These are phyloP conservation scores for Jatropha multifida DNA, from an alignment of 441 rosid genomes.

Conservation along the genomic window DNA sequence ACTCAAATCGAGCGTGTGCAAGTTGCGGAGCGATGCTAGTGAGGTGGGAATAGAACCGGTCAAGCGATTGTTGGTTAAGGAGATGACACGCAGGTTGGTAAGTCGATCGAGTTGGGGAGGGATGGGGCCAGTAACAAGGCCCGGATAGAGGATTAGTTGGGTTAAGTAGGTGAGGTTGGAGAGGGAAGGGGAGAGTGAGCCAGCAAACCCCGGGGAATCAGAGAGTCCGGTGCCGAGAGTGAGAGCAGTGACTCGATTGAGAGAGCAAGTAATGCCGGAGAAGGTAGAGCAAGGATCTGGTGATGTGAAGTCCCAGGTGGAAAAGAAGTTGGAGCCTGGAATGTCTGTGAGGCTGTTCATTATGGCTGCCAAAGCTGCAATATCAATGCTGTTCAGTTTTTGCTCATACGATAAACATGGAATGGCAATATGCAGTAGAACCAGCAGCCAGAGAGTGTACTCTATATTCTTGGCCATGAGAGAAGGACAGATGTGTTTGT, in stretches of 20 bases:
- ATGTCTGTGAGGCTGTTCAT: slow-evolving; percentile 63
- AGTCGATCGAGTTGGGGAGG: slow-evolving; percentile 55
- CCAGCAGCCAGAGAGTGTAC: background rate
- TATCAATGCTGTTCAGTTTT: slow-evolving; percentile 36
- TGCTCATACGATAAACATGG: slow-evolving; percentile 3
- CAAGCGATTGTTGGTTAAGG: slow-evolving; percentile 66
- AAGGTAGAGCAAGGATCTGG: slow-evolving; percentile 76
- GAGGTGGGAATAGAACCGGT: slow-evolving; percentile 64
- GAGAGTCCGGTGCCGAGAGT: slow-evolving; percentile 60
- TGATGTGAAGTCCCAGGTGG: slow-evolving; percentile 71
- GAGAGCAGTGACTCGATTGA: slow-evolving; percentile 47
- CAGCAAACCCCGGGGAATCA: slow-evolving; percentile 47
- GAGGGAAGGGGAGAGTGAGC: slow-evolving; percentile 61
- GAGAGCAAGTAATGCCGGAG: slow-evolving; percentile 64
- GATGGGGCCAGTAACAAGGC: slow-evolving; percentile 72
- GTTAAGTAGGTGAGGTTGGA: slow-evolving; percentile 54
- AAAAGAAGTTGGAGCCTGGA: slow-evolving; percentile 67
- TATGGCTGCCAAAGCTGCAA: slow-evolving; percentile 49
- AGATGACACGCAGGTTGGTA: slow-evolving; percentile 56
- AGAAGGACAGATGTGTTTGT: background rate
- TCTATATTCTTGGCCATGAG: slow-evolving; percentile 6
- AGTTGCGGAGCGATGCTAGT: slow-evolving; percentile 39
- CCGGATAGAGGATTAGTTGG: slow-evolving; percentile 67
- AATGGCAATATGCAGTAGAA: background rate
- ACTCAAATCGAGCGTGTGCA: slow-evolving; percentile 82